These are phyloP conservation scores for Aspergillus bombycis DNA, from an alignment of 2,329 filamentous ascomycete species.

Conservation along the genomic window DNA sequence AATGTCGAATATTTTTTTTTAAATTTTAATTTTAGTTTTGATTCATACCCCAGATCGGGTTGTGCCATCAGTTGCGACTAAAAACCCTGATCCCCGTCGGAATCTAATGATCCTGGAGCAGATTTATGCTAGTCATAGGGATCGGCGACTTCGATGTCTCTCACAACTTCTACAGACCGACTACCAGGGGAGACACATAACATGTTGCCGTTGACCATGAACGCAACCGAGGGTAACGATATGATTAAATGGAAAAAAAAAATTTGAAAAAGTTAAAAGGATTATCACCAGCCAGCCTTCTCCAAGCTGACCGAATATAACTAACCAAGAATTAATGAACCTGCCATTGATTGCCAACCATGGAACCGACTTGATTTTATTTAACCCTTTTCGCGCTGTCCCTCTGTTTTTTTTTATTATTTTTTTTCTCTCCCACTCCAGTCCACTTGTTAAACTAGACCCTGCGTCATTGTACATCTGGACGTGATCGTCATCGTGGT, in stretches of 20 bases:
- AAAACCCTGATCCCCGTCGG: background rate
- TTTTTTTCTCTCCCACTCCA: conserved; percentile 1
- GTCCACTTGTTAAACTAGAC: background rate
- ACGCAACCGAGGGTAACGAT: background rate
- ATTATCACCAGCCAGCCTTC: background rate
- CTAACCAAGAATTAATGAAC: background rate
- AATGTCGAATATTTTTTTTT: background rate
- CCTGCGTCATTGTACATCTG: background rate
- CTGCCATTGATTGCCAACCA: background rate
- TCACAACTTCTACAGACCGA: background rate
- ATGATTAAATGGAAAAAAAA: too few species aligned
- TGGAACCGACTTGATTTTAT: background rate
- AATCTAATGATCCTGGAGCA: conserved; percentile 2
- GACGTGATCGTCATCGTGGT: background rate
- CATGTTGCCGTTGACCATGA: background rate
- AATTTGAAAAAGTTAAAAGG: background rate
- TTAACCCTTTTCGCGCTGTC: background rate
- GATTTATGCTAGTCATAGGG: background rate
- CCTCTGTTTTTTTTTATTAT: background rate
- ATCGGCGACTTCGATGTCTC: background rate
- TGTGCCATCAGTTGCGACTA: background rate
- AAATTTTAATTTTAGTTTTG: background rate
- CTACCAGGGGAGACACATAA: background rate
- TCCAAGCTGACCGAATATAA: background rate
- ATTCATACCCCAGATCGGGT: background rate